phyloP scores from a whole-genome alignment of 2,329 filamentous ascomycete species.

The Trichoderma simmonsii region DNA sequence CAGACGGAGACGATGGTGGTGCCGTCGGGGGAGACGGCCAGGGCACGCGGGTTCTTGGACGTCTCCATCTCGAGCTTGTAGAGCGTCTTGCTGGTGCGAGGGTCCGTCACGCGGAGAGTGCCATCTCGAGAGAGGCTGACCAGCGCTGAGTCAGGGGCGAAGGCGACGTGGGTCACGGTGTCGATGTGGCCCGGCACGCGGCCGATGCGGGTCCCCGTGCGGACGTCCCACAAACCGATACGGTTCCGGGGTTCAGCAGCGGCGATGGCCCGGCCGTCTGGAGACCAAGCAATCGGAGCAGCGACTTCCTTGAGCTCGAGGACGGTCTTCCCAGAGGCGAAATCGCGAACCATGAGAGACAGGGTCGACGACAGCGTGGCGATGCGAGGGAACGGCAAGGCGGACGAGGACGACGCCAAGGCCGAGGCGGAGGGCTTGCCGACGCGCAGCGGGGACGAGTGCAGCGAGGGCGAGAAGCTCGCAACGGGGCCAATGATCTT shows the following conservation, averaged over 20 bases:
- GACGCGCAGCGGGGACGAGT: not conserved
- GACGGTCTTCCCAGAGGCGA: constrained; percentile 30
- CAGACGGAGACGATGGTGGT: constrained; percentile 37
- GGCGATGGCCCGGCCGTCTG: constrained; percentile 31
- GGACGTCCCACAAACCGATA: constrained; percentile 34
- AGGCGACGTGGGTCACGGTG: constrained; percentile 37
- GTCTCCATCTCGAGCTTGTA: constrained; percentile 36
- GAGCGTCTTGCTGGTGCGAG: constrained; percentile 33
- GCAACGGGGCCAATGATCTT: constrained; percentile 33
- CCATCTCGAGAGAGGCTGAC: constrained; percentile 39
- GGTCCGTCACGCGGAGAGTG: constrained; percentile 36
- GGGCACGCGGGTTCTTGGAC: constrained; percentile 27
- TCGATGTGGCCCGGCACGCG: constrained; percentile 37
- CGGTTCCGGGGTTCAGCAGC: constrained; percentile 30
- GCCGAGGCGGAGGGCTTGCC: not conserved
- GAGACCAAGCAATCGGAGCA: constrained; percentile 34
- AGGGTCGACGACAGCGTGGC: constrained; percentile 33
- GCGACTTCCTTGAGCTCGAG: constrained; percentile 33
- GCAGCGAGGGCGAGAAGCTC: constrained; percentile 24
- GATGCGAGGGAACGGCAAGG: constrained; percentile 17
- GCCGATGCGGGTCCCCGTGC: constrained; percentile 29
- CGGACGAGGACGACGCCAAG: not conserved
- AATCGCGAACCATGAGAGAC: constrained; percentile 33
- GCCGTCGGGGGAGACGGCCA: constrained; percentile 36
- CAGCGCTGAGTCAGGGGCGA: constrained; percentile 26